Conservation (phyloP, 2,329 filamentous ascomycete genomes). For the Helotiales sp. region DNA sequence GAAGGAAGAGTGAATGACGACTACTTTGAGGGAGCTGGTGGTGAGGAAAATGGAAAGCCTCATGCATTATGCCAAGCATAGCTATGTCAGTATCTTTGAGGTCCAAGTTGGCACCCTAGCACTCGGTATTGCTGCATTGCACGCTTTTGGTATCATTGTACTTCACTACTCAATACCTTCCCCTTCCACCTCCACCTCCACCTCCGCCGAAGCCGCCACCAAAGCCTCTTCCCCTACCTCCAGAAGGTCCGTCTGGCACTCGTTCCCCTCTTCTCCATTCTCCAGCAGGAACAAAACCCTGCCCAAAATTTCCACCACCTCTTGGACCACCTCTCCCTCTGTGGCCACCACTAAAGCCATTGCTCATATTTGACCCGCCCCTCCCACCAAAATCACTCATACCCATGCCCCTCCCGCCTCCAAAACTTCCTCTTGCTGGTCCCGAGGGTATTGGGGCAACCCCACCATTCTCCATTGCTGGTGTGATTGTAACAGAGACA, state of each 20-base stretch:
- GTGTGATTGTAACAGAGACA: slow-evolving; percentile 77
- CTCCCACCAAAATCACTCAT: slow-evolving; percentile 37
- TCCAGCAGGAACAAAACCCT: slow-evolving; percentile 47
- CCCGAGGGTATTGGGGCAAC: slow-evolving; percentile 63
- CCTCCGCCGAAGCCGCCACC: slow-evolving; percentile 40
- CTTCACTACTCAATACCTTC: slow-evolving; percentile 36
- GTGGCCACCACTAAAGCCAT: slow-evolving; percentile 36
- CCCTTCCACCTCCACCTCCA: slow-evolving; percentile 51
- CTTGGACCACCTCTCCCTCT: slow-evolving; percentile 38
- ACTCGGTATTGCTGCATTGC: neutral
- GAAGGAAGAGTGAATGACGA: too few species aligned
- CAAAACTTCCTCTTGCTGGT: slow-evolving; percentile 42
- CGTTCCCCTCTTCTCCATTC: slow-evolving; percentile 69
- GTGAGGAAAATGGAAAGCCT: too few species aligned
- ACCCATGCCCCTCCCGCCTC: slow-evolving; percentile 30
- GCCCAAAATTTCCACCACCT: slow-evolving; percentile 41
- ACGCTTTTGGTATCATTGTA: slow-evolving; percentile 21
- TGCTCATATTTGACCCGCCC: slow-evolving; percentile 38
- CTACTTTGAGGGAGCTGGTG: too few species aligned
- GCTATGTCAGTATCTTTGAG: neutral
- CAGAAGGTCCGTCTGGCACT: slow-evolving; percentile 51
- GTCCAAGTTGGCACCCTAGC: neutral
- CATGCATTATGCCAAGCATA: too few species aligned
- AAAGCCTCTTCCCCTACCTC: slow-evolving; percentile 40
- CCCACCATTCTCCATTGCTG: slow-evolving; percentile 71